phyloP scores from a whole-genome alignment of 495 filamentous ascomycete species.

The Podospora comata region DNA sequence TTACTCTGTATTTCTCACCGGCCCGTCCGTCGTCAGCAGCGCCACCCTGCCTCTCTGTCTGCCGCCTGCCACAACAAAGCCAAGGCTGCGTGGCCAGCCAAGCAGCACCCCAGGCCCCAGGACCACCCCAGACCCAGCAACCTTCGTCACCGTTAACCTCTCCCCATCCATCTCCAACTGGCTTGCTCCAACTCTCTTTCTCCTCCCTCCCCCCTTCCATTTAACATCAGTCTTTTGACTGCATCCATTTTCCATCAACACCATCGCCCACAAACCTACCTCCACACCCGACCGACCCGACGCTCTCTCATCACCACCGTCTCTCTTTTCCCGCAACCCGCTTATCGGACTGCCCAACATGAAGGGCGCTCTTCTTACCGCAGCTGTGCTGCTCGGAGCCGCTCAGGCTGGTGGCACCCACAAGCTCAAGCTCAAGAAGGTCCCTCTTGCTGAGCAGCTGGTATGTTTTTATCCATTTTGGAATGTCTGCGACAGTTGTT shows the following conservation, averaged over 20 bases:
- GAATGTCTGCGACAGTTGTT: not conserved
- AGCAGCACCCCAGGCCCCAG: not conserved
- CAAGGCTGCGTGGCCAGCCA: slow-evolving; percentile 15
- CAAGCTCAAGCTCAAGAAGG: slow-evolving; percentile 95
- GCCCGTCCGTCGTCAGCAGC: not conserved
- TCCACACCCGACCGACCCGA: not conserved
- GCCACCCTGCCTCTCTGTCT: not conserved
- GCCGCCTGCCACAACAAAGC: not conserved
- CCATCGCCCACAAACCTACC: not conserved
- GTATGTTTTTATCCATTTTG: slow-evolving; percentile 47
- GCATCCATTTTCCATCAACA: slow-evolving; percentile 3
- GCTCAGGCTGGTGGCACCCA: slow-evolving; percentile 79
- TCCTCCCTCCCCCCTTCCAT: not conserved
- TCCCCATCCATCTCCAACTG: not conserved
- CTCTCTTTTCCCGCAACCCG: slow-evolving; percentile 7
- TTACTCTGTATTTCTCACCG: slow-evolving; percentile 1
- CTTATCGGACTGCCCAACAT: slow-evolving; percentile 52
- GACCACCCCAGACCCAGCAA: too few relatives aligned
- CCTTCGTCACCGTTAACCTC: slow-evolving; percentile 5
- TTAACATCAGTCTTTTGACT: not conserved
- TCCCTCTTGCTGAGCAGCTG: slow-evolving; percentile 87
- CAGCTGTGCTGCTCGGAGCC: slow-evolving; percentile 79
- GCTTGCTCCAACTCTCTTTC: not conserved
- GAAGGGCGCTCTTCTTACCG: slow-evolving; percentile 74
- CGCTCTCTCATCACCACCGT: slow-evolving; percentile 1